Evolutionary conservation across 164 flowering plant genomes (phyloP), one percentile per base, ranked within the genome.

Genomic region (Sedum album): DNA sequence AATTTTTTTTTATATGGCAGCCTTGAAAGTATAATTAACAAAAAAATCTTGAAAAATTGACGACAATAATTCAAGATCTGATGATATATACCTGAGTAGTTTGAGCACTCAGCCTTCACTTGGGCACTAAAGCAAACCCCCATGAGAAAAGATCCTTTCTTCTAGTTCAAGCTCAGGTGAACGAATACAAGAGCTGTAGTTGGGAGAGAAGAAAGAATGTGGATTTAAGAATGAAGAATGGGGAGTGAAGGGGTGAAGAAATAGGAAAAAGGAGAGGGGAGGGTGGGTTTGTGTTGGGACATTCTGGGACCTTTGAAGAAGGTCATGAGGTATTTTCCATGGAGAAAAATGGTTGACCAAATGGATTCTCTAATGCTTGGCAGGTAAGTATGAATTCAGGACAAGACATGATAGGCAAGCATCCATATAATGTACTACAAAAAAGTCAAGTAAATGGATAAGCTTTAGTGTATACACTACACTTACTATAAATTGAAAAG

Each of bases 61-160:
- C 21, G 57, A 6, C 11, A n/a, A 0, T 21, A n/a, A 51, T n/a
- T 1, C 14, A 10, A 48, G 23, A 20, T 20, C 9, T 18, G 53
- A 21, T 20, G 26, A 9, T 23, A 48, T 2, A 53, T 53, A 3
- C 93, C 90, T 73, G 88, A 77, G 70, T 78, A 79, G 66, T 61
- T 69, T 20, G 91, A 82, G 77, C 85, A 85, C 67, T 79, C 93
- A 55, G 89, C 90, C 73, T 89, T 86, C 77, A 91, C 76, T 75
- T 79, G 71, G 73, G 87, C 74, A 65, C 88, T 81, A 63, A 84
- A 83, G 73, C 95, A 89, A 81, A 76, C 73, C 76, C 97, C 97
- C 97, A 91, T 70, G 41, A 82, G 39, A 65, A 60, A 49, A 61
- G 15, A 36, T 10, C 28, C 18, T 31, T 33, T 13, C 44, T 36